Base-by-base conservation (phyloP, 225 moss, liverwort and hornwort genomes). In the Takakia lepidozioides region DNA sequence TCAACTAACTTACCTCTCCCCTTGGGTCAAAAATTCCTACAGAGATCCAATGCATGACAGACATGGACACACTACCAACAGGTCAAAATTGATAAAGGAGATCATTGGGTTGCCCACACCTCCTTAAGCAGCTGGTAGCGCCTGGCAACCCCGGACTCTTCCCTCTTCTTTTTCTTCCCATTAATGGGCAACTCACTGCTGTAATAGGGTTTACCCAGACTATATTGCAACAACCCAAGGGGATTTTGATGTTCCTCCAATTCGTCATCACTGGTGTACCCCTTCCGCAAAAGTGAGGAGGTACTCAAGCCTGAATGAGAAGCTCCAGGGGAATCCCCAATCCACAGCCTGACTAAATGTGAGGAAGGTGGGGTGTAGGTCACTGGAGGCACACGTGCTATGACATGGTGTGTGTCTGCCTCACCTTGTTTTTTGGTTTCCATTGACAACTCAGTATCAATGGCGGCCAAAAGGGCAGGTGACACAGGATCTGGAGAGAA, bases 241-340 rank as follows among this genome's bases (percentile, higher is more conserved):
- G n/a, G n/a, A n/a, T n/a, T n/a, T n/a, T n/a, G n/a, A 48, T 90
- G 74, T 15, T 84, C 80, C 27, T 76, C 69, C 59, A 98, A 65
- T 55, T 98, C 95, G 10, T 98, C 95, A 21, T 98, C 90, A 17
- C 95, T 98, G 29, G 80, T 75, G 51, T 98, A 81, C 30, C 95
- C 95, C 66, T 87, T 90, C 48, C 90, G 66, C 22, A 90, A 66
- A 58, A 98, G 55, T 17, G 95, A 98, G 17, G 70, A 66, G 19
- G 56, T 48, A 48, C 66, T 60, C 55, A 62, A 72, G n/a, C n/a
- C n/a, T 38, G 84, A 88, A 84, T 82, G 87, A 14, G 46, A 51
- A 45, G 49, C 58, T 15, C 45, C 58, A 13, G 57, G 54, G 5
- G 65, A 56, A 57, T 98, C 84, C 36, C 90, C 95, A 46, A 85